These are phyloP conservation scores for Neonectria hederae DNA, from an alignment of 2,329 filamentous ascomycete genomes.

Conservation along the genomic window DNA sequence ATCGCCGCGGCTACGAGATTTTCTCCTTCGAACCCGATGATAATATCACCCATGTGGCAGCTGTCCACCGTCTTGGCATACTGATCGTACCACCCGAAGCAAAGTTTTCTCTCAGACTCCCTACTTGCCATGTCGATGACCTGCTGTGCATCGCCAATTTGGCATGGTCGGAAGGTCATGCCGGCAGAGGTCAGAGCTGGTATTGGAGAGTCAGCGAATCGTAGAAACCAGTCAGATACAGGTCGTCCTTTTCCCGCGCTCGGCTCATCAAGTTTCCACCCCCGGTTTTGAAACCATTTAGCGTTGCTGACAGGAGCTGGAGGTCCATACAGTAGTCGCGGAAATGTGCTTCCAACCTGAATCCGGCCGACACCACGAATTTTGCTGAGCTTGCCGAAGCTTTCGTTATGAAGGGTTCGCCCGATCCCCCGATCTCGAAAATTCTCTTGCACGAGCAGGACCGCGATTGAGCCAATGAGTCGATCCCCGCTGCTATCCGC, in stretches of 20 bases:
- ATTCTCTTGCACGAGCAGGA: slow-evolving; percentile 60
- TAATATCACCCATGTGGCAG: slow-evolving; percentile 60
- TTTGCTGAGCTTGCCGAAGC: slow-evolving; percentile 57
- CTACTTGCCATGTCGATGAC: slow-evolving; percentile 61
- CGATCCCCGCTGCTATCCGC: slow-evolving; percentile 61
- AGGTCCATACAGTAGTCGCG: slow-evolving; percentile 65
- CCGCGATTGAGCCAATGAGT: slow-evolving; percentile 65
- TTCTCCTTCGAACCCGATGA: slow-evolving; percentile 61
- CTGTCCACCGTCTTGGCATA: slow-evolving; percentile 62
- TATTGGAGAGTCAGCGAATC: slow-evolving; percentile 59
- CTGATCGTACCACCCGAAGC: slow-evolving; percentile 68
- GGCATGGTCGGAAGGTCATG: slow-evolving; percentile 57
- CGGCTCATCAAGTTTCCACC: slow-evolving; percentile 60
- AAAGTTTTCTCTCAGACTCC: slow-evolving; percentile 56
- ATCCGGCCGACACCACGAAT: slow-evolving; percentile 63
- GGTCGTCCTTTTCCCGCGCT: slow-evolving; percentile 58
- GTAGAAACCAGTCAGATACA: slow-evolving; percentile 64
- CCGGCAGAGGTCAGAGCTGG: slow-evolving; percentile 52
- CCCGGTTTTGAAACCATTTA: slow-evolving; percentile 64
- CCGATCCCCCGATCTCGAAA: slow-evolving; percentile 63
- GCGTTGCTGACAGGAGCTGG: slow-evolving; percentile 54
- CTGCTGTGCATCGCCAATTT: slow-evolving; percentile 54
- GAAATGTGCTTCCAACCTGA: slow-evolving; percentile 68
- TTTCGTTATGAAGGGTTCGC: slow-evolving; percentile 61
- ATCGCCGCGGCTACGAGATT: slow-evolving; percentile 63